Conservation (phyloP, 106 monocot species). For the Acanthochlamys bracteata region DNA sequence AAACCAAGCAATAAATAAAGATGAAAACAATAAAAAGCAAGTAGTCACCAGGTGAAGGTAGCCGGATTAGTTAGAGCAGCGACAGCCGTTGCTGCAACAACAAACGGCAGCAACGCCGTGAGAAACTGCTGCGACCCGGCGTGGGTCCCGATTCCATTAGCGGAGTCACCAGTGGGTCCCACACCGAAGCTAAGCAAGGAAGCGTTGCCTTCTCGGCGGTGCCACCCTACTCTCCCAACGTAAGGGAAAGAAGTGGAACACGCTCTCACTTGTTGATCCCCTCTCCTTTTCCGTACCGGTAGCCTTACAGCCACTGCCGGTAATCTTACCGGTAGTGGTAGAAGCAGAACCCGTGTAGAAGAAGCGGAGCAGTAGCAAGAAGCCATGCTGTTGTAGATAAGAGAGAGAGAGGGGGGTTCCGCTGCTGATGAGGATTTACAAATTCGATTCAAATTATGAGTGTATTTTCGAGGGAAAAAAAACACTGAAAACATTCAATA, state of each 20-base stretch:
- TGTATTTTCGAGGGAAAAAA: no score
- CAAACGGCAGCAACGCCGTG: constrained; percentile 78
- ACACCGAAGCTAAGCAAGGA: constrained; percentile 34
- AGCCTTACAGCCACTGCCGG: neutral
- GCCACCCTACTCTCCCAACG: constrained; percentile 54
- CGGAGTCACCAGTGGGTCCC: neutral
- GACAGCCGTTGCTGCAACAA: constrained; percentile 81
- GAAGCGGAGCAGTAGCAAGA: no score
- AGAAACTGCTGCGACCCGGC: constrained; percentile 31
- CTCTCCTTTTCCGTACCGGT: neutral
- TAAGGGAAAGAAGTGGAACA: constrained; percentile 50
- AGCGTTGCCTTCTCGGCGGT: constrained; percentile 34
- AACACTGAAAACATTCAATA: no score
- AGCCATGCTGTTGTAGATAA: no score
- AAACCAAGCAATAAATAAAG: neutral
- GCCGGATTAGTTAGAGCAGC: constrained; percentile 65
- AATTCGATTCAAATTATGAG: no score
- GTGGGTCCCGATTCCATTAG: neutral
- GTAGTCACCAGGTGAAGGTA: constrained; percentile 67
- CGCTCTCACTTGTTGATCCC: constrained; percentile 14
- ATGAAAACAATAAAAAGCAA: neutral
- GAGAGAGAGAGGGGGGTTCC: no score
- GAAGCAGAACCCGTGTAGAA: no score
- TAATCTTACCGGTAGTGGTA: neutral
- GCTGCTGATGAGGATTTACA: no score